Evolutionary conservation across 2,329 filamentous ascomycete species (phyloP).

Genomic region (Fusarium albosuccineum): DNA sequence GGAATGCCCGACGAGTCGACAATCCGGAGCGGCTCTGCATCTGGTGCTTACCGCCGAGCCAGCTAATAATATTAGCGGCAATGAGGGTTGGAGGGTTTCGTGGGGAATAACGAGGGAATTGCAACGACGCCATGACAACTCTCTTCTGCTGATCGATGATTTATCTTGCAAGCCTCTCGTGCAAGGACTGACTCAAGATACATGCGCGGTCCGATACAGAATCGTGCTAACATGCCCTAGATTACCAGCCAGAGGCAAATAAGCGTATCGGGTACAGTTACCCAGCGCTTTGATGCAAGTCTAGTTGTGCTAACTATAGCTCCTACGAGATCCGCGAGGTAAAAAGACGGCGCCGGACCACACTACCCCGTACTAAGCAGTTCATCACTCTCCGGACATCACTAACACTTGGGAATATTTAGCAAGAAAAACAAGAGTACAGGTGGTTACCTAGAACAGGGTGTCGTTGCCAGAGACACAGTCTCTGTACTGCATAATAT

Average conservation of each 20-base stretch:
- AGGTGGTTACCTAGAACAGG: conserved; percentile 8
- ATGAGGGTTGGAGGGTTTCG: conserved; percentile 8
- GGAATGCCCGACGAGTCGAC: not conserved
- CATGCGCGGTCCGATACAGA: not conserved
- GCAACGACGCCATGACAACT: conserved; percentile 15
- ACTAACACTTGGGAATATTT: not conserved
- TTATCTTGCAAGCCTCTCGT: conserved; percentile 2
- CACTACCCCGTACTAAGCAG: too few relatives aligned
- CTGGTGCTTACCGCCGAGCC: conserved; percentile 8
- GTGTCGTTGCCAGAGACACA: conserved; percentile 16
- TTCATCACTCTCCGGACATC: not conserved
- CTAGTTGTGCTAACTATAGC: not conserved
- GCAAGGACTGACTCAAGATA: conserved; percentile 16
- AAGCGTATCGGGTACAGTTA: not conserved
- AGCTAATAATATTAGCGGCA: conserved; percentile 7
- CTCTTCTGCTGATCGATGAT: not conserved
- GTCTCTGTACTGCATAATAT: conserved; percentile 11
- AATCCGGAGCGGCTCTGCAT: not conserved
- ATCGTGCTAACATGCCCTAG: not conserved
- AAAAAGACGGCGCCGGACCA: too few relatives aligned
- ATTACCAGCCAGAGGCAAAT: not conserved
- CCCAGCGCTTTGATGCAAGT: too few relatives aligned
- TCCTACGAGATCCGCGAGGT: too few relatives aligned
- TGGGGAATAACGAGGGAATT: conserved; percentile 32
- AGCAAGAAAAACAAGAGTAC: not conserved